Base-by-base conservation (phyloP, 441 rosid genomes). In the Pelargonium citronellum region DNA sequence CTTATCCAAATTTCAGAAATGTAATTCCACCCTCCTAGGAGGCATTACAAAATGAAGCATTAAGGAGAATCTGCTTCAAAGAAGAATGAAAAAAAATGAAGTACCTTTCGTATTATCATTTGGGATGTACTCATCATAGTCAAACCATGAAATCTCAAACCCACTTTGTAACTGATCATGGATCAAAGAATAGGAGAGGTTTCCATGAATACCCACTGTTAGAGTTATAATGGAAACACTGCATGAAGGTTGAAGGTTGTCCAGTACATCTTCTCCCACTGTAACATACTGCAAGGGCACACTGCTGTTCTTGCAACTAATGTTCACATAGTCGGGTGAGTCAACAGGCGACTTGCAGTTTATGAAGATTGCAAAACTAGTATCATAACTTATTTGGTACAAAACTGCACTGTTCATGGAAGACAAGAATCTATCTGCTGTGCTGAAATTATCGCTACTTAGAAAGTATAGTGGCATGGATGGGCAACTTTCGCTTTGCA, bases 401-500 rank as follows among this genome's bases (percentile, higher is more conserved):
- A 3, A 27, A 27, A 27, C 3, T 0, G 34, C 2, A 27, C 34
- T 27, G 34, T 27, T 27, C 7, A 53, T 1, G 58, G 6, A 6
- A 15, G 58, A 15, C 20, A 7, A 15, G 8, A 5, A 1, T 19
- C 16, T 7, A 53, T 5, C 5, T n/a, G 2, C 20, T 2, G 7
- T 15, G 10, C 60, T 53, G 17, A 53, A 53, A 16, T 53, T 16
- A 53, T 5, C 2, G 0, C 60, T 22, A 10, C 12, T 4, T n/a
- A 60, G 20, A 60, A 24, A 60, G 37, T 60, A 60, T 2, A 7
- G 64, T 19, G 64, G 64, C 37, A 16, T 19, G 37, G n/a, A 60
- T 19, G 64, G 64, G 64, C 64, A 60, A 60, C 37, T 60, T 27
- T 60, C 64, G 20, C 17, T 60, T 20, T 19, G 64, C 64, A 60